Evolutionary conservation across 2,329 filamentous ascomycete genomes (phyloP).

Genomic region (Aspergillus glaucus): DNA sequence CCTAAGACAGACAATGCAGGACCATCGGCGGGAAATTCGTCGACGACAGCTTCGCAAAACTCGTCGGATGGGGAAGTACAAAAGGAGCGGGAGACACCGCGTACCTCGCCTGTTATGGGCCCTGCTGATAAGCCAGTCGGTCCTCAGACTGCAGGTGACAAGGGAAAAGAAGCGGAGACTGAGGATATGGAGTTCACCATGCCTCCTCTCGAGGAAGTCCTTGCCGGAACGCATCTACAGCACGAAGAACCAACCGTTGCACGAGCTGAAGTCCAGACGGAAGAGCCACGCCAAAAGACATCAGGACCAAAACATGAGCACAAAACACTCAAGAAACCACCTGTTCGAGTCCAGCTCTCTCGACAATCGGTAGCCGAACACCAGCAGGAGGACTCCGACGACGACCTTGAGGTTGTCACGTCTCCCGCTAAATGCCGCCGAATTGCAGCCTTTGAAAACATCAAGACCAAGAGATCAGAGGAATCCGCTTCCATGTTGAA

Average conservation of each 20-base stretch:
- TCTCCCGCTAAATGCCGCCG: conserved; percentile 36
- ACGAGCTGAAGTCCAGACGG: conserved; percentile 3
- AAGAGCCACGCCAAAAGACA: conserved; percentile 11
- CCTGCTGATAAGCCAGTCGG: conserved; percentile 9
- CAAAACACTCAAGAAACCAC: conserved; percentile 22
- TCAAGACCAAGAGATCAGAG: conserved; percentile 57
- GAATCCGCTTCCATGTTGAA: conserved; percentile 57
- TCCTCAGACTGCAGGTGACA: neutral
- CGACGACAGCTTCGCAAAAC: conserved; percentile 31
- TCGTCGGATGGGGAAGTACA: conserved; percentile 39
- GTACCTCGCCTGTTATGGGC: conserved; percentile 56
- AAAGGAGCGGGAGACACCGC: conserved; percentile 56
- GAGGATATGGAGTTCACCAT: conserved; percentile 27
- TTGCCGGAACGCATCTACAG: conserved; percentile 20
- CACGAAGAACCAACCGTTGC: conserved; percentile 5
- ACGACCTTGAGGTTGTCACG: conserved; percentile 58
- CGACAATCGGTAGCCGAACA: conserved; percentile 30
- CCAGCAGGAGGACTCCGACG: conserved; percentile 41
- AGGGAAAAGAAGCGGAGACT: conserved; percentile 1
- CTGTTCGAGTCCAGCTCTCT: conserved; percentile 36
- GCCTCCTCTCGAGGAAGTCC: conserved; percentile 33
- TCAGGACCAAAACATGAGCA: conserved; percentile 21
- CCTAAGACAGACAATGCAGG: conserved; percentile 25
- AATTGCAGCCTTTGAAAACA: conserved; percentile 62
- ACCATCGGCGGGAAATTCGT: conserved; percentile 23